Conservation (phyloP, 352 stramenopile genomes). For the Phytopythium sindhum region DNA sequence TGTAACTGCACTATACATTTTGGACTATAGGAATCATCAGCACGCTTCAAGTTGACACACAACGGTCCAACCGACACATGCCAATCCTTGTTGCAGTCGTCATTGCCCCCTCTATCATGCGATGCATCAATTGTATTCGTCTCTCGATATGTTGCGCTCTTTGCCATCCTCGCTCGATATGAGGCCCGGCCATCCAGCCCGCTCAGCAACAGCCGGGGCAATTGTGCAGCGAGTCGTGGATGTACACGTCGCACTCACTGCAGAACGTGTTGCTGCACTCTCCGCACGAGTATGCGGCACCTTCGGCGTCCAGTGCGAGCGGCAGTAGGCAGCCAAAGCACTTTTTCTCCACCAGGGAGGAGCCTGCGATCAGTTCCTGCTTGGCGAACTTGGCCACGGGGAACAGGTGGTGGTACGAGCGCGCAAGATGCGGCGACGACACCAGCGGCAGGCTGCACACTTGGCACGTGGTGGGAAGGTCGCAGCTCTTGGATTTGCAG, state of each 20-base stretch:
- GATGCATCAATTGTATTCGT: neutral
- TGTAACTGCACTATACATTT: too few relatives aligned
- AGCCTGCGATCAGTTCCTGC: slow-evolving; percentile 27
- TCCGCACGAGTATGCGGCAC: slow-evolving; percentile 78
- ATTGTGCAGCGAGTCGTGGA: slow-evolving; percentile 98
- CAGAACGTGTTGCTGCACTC: slow-evolving; percentile 93
- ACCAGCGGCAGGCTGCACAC: slow-evolving; percentile 97
- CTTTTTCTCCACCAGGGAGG: slow-evolving; percentile 34
- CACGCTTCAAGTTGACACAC: too few relatives aligned
- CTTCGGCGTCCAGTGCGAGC: slow-evolving; percentile 41
- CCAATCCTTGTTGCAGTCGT: neutral
- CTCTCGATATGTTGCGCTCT: neutral
- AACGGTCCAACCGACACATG: too few relatives aligned
- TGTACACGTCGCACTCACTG: slow-evolving; percentile 96
- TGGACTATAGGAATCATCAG: too few relatives aligned
- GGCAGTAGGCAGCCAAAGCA: slow-evolving; percentile 81
- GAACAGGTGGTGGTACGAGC: slow-evolving; percentile 98
- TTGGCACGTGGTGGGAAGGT: slow-evolving; percentile 94
- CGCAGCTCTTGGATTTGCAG: slow-evolving; percentile 93
- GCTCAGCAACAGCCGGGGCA: slow-evolving; percentile 92
- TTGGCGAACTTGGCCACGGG: slow-evolving; percentile 93
- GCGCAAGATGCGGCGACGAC: slow-evolving; percentile 95
- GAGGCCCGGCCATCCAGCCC: neutral
- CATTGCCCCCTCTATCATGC: neutral
- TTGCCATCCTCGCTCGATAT: neutral